Percentiles rank a stretch among this genome's conserved stretches.
Conservation (phyloP, 2,329 filamentous ascomycete genomes). For the Pseudogymnoascus pannorum region DNA sequence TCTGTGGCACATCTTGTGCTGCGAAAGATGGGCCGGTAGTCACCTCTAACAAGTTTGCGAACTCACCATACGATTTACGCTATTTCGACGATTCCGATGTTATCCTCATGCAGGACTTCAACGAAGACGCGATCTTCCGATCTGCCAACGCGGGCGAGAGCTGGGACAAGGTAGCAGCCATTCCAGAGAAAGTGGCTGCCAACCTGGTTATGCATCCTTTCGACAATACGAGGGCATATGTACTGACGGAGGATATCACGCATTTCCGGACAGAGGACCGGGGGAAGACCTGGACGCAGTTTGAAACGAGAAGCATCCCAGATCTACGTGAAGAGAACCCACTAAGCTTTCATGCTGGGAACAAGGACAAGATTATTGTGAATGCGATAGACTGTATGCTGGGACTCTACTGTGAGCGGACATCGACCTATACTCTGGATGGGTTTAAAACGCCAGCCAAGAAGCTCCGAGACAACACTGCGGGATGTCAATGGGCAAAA, state of each 20-base stretch:
- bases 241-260: conserved; percentile 58
- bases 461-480: conserved; percentile 58
- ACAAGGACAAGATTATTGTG: conserved; percentile 81
- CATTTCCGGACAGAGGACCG: conserved; percentile 82
- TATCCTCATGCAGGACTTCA: conserved; percentile 64
- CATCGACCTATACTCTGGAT: conserved; percentile 69
- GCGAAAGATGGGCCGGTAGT: conserved; percentile 51
- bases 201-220: conserved; percentile 70
- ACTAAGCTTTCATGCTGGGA: conserved; percentile 73
- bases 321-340: conserved; percentile 40
- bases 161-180: conserved; percentile 61
- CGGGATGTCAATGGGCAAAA: conserved; percentile 84
- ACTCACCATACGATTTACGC: conserved; percentile 61
- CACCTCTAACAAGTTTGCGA: conserved; percentile 56
- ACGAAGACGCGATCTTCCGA: conserved; percentile 60
- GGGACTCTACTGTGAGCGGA: conserved; percentile 55
- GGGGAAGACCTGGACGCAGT: conserved; percentile 73
- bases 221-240: conserved; percentile 72
- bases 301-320: conserved; percentile 54
- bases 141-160: conserved; percentile 72
- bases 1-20: conserved; percentile 21
- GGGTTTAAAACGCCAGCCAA: conserved; percentile 67
- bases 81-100: conserved; percentile 90
- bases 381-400: conserved; percentile 61
- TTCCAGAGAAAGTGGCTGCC: conserved; percentile 55